Evolutionary conservation across 148 eudicot species (phyloP).

Genomic region (Polygonum maritimum): DNA sequence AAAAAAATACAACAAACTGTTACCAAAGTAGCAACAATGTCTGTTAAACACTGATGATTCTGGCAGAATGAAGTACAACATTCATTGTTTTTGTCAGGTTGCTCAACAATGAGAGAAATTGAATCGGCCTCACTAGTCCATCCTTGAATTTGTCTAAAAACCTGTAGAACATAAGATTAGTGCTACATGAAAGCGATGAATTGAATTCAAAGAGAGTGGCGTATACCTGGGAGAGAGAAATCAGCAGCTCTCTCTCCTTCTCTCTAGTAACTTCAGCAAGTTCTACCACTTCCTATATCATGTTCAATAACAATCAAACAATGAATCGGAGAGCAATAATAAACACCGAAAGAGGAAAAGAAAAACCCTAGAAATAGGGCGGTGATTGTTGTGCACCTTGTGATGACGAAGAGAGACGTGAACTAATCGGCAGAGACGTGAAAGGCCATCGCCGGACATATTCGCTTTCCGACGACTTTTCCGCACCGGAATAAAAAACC

Average conservation of each 20-base stretch:
- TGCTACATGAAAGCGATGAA: not conserved
- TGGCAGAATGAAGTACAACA: conserved; percentile 12
- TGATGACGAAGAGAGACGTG: conserved; percentile 28
- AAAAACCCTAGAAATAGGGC: conserved; percentile 7
- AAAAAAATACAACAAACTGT: not conserved
- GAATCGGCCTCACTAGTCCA: conserved; percentile 33
- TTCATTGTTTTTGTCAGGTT: conserved; percentile 3
- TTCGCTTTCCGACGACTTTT: conserved; percentile 17
- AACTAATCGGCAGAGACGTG: conserved; percentile 41
- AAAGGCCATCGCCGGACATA: conserved; percentile 13
- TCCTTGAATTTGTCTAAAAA: conserved; percentile 38
- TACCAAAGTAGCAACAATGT: conserved; percentile 48
- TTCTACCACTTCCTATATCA: not conserved
- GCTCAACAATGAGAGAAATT: not conserved
- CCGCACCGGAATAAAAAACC: not conserved
- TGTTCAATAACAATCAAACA: not conserved
- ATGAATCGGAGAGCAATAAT: not conserved
- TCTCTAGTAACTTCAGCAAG: conserved; percentile 14
- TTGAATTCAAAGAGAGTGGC: conserved; percentile 14
- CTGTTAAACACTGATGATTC: conserved; percentile 33
- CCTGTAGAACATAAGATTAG: conserved; percentile 23
- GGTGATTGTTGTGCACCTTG: conserved; percentile 15
- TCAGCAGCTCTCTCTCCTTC: conserved; percentile 30
- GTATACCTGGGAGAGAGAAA: conserved; percentile 37
- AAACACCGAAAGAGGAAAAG: not conserved